Evolutionary conservation across 345 rosid species (phyloP), one percentile per base, ranked within the genome.

Genomic region (Populus ilicifolia): DNA sequence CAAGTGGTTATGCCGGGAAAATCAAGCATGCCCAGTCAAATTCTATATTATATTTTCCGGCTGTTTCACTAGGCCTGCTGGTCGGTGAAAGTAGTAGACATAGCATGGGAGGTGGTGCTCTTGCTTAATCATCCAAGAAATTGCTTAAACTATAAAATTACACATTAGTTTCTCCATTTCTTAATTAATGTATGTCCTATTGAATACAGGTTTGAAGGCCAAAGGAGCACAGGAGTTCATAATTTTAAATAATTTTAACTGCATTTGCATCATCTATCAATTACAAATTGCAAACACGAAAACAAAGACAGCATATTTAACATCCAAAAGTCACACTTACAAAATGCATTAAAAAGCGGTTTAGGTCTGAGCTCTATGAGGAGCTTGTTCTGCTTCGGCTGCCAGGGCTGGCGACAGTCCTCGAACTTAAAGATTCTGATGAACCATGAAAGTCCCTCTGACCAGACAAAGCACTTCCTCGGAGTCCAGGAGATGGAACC

Each of bases 341-440:
- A 46, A 78, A 67, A 14, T 63, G 76, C 69, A 21, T 9, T 33
- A 35, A 52, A 21, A 67, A 39, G 61, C 66, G 72, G 82, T 21
- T 69, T 62, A 43, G 16, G 39, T 54, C 16, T 21, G 39, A 73
- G 64, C 66, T 50, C 68, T 46, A 44, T 82, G 82, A 83, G 8
- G 85, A 83, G 29, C 89, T 88, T 80, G 83, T 86, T 86, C 85
- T 89, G 87, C 83, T 88, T 72, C 87, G 89, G 83, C 88, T 86
- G 64, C 89, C 78, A 20, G 88, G 70, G 76, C 89, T 87, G 5
- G 82, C 72, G 14, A 68, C 77, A 48, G 74, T 44, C 83, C 89
- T 87, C 61, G 16, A 16, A 52, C 74, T 77, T 44, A 62, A 43
- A 16, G 78, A 56, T 14, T 89, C 87, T 16, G 82, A 67, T 61